phyloP scores from a whole-genome alignment of 805 yeast genomes.

The Candida ipomoeae region DNA sequence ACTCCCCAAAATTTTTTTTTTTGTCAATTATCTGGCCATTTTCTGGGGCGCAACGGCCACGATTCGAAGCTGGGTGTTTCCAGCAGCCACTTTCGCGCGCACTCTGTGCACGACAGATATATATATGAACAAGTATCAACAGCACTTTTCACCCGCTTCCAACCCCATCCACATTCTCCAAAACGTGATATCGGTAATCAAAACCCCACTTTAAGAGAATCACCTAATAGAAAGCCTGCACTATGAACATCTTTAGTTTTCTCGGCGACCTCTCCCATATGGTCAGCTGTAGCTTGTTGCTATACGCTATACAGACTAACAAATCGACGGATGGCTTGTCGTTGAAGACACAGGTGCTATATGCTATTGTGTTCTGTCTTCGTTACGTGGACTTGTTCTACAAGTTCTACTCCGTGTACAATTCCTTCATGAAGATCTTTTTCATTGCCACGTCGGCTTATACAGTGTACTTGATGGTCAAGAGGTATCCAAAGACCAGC shows the following conservation, averaged over 20 bases:
- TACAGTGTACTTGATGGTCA: slow-evolving; percentile 66
- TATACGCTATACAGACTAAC: slow-evolving; percentile 62
- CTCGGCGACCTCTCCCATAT: slow-evolving; percentile 80
- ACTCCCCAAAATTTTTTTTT: no score
- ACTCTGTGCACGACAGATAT: slow-evolving; percentile 2
- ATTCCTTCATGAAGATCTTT: slow-evolving; percentile 73
- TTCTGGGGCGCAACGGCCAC: neutral
- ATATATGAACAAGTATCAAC: slow-evolving; percentile 4
- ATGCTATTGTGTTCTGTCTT: slow-evolving; percentile 65
- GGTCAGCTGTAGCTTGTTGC: slow-evolving; percentile 69
- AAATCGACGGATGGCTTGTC: slow-evolving; percentile 80
- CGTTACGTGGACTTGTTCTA: slow-evolving; percentile 66
- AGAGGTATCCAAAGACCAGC: slow-evolving; percentile 56
- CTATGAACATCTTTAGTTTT: slow-evolving; percentile 41
- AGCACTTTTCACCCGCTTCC: neutral
- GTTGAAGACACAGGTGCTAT: slow-evolving; percentile 79
- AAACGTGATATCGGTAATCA: neutral
- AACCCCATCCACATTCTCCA: neutral
- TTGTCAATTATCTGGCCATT: neutral
- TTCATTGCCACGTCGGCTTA: slow-evolving; percentile 74
- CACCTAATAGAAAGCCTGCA: neutral
- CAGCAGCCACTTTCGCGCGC: slow-evolving; percentile 3
- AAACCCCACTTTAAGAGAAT: neutral
- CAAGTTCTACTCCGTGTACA: slow-evolving; percentile 65
- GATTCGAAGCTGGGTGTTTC: neutral